Conservation (phyloP, 768 basidiomycete species). For the Tricholoma sp. region DNA sequence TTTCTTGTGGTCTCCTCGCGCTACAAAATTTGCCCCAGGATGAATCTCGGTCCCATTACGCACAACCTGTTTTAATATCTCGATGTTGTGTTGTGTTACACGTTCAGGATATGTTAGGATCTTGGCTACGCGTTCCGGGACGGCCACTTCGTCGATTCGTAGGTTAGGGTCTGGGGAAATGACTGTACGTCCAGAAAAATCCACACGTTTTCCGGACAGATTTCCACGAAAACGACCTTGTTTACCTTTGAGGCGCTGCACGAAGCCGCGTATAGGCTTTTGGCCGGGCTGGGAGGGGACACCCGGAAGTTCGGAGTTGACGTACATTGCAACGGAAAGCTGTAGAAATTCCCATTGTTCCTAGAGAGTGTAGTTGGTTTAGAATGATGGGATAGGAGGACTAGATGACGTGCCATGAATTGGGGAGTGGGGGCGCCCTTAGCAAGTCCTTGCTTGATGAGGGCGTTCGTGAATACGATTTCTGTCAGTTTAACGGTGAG, state of each 20-base stretch:
- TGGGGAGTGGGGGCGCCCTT: slow-evolving; percentile 86
- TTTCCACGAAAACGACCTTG: slow-evolving; percentile 99
- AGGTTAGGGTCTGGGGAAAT: slow-evolving; percentile 99
- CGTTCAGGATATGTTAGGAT: slow-evolving; percentile 95
- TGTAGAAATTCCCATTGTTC: slow-evolving; percentile 99
- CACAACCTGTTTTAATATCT: slow-evolving; percentile 66
- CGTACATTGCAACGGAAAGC: slow-evolving; percentile 92
- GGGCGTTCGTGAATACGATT: slow-evolving; percentile 90
- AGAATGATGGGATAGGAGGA: not conserved
- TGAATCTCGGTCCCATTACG: slow-evolving; percentile 87
- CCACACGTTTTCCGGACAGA: slow-evolving; percentile 97
- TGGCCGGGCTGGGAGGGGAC: slow-evolving; percentile 81
- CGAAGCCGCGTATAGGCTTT: slow-evolving; percentile 96
- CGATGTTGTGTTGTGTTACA: slow-evolving; percentile 88
- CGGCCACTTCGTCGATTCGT: slow-evolving; percentile 96
- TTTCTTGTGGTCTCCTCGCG: slow-evolving; percentile 81
- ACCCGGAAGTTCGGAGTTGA: slow-evolving; percentile 96
- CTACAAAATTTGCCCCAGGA: slow-evolving; percentile 94
- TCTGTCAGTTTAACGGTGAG: slow-evolving; percentile 96
- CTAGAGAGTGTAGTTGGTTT: slow-evolving; percentile 31
- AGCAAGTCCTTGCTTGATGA: slow-evolving; percentile 84
- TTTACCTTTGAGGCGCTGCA: slow-evolving; percentile 97
- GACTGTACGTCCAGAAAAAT: slow-evolving; percentile 97
- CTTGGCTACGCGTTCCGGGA: slow-evolving; percentile 93
- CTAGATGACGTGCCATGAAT: slow-evolving; percentile 61